These are phyloP conservation scores for Catenaria anguillulae DNA, from an alignment of 371 early-diverging fungal species.

Conservation along the genomic window DNA sequence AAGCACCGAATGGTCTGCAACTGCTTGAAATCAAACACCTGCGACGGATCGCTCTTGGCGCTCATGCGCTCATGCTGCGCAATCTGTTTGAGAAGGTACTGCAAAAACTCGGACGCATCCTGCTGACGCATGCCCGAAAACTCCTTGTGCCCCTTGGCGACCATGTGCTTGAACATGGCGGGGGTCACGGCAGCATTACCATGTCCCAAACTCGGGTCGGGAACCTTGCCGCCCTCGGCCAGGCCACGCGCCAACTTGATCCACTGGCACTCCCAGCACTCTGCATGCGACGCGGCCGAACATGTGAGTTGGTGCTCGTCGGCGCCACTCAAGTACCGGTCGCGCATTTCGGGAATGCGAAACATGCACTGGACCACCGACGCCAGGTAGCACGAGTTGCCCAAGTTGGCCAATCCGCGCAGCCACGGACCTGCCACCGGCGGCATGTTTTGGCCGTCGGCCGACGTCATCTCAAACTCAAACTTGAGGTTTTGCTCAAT, in stretches of 20 bases:
- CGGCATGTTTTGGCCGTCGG: slow-evolving; percentile 73
- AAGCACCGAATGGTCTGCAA: slow-evolving; percentile 76
- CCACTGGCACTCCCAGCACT: slow-evolving; percentile 3
- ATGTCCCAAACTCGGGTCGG: slow-evolving; percentile 15
- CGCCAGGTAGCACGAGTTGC: slow-evolving; percentile 96
- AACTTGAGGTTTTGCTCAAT: slow-evolving; percentile 89
- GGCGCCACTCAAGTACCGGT: slow-evolving; percentile 32
- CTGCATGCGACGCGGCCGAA: neutral
- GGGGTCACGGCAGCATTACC: slow-evolving; percentile 41
- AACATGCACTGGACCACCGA: slow-evolving; percentile 79
- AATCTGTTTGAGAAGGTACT: slow-evolving; percentile 51
- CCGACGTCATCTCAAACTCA: slow-evolving; percentile 92
- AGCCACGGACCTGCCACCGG: slow-evolving; percentile 77
- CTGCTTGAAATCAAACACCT: slow-evolving; percentile 53
- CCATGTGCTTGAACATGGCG: slow-evolving; percentile 72
- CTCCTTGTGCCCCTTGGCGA: slow-evolving; percentile 79
- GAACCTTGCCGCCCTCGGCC: neutral
- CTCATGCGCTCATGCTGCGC: slow-evolving; percentile 54
- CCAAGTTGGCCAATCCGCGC: slow-evolving; percentile 85
- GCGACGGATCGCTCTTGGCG: slow-evolving; percentile 44
- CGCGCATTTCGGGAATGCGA: slow-evolving; percentile 48
- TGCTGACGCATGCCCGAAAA: slow-evolving; percentile 94
- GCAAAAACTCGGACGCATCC: slow-evolving; percentile 90
- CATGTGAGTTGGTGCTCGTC: slow-evolving; percentile 34
- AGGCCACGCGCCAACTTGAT: neutral